Evolutionary conservation across 1,284 basidiomycete species (phyloP), one percentile per base, ranked within the genome.

Genomic region (Sphaerobolus stellatus): DNA sequence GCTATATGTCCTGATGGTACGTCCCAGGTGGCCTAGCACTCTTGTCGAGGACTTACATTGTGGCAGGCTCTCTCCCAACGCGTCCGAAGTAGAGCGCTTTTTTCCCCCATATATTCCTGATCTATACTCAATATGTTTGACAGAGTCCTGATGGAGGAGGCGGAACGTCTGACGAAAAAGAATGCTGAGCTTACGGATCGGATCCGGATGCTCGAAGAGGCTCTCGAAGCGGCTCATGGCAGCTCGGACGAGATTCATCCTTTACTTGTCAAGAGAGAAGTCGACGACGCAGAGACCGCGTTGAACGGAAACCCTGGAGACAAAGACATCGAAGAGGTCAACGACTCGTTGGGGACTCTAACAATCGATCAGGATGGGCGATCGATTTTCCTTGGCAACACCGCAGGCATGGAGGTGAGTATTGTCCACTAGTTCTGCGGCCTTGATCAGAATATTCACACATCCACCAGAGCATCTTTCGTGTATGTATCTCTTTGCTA

Each of bases 1-100:
- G 71, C 78, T 24, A 84, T 88, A 56, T 89, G 86, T 67, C 86
- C 86, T 24, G 81, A 84, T 56, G 86, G 86, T 83, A 24, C 44
- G 38, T 40, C 44, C 20, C 27, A 31, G 9, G 13, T 34, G 4
- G 28, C 31, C 20, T 22, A 24, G 30, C 28, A 24, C 3, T 36
- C 20, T 2, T 18, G 5, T 47, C 22, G 34, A 16, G 25, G 25
- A 9, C 29, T 33, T 24, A 41, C n/a, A 34, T 24, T 25, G n/a
- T n/a, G 27, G 36, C 30, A 47, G 52, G 28, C 18, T 46, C 52
- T 38, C 36, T 53, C n/a, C 52, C 52, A 18, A 53, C 52, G 24
- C 52, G 52, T n/a, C 52, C 52, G 30, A 53, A 53, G 52, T 53
- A 46, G 34, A 36, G 27, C n/a, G 36, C 5, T 31, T 27, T 14